A percentile compares a stretch with the other conserved stretches of the same genome.
Evolutionary conservation across 306 rosid species (phyloP).

Genomic region (Ziziphus jujuba): DNA sequence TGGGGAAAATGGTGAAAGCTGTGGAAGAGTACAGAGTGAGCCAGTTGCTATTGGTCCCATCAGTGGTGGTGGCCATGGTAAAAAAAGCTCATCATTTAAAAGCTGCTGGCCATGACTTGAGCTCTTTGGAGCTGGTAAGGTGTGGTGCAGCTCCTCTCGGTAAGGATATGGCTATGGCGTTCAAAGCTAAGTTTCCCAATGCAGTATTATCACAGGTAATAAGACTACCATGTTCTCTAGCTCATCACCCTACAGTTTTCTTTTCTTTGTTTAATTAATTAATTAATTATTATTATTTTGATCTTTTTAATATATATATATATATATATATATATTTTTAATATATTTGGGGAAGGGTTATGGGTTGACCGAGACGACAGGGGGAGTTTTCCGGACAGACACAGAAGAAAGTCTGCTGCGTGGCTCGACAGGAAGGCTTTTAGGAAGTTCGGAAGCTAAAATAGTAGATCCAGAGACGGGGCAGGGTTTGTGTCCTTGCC

Average conservation of each 20-base stretch:
- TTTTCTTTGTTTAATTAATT: no score
- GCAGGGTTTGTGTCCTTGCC: constrained; percentile 35
- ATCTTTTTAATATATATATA: no score
- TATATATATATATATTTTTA: no score
- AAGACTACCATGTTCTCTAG: no score
- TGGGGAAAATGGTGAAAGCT: constrained; percentile 39
- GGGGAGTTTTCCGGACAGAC: constrained; percentile 17
- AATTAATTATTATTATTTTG: no score
- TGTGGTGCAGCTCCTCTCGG: constrained; percentile 50
- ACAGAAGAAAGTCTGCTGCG: constrained; percentile 24
- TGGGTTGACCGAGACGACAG: constrained; percentile 54
- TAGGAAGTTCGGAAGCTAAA: constrained; percentile 40
- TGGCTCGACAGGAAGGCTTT: constrained; percentile 45
- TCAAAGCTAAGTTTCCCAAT: constrained; percentile 37
- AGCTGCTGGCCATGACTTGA: constrained; percentile 35
- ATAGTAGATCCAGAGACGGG: constrained; percentile 47
- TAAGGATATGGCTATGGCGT: constrained; percentile 23
- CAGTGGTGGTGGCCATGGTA: constrained; percentile 40
- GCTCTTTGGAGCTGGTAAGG: constrained; percentile 22
- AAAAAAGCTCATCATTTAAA: constrained; percentile 12
- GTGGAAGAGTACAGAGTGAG: constrained; percentile 43
- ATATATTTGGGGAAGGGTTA: constrained; percentile 37
- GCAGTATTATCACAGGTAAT: constrained; percentile 24
- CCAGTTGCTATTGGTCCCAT: constrained; percentile 33
- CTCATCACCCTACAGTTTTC: no score